These are phyloP conservation scores for Durotheca rogersii DNA, from an alignment of 495 filamentous ascomycete species.

Conservation along the genomic window DNA sequence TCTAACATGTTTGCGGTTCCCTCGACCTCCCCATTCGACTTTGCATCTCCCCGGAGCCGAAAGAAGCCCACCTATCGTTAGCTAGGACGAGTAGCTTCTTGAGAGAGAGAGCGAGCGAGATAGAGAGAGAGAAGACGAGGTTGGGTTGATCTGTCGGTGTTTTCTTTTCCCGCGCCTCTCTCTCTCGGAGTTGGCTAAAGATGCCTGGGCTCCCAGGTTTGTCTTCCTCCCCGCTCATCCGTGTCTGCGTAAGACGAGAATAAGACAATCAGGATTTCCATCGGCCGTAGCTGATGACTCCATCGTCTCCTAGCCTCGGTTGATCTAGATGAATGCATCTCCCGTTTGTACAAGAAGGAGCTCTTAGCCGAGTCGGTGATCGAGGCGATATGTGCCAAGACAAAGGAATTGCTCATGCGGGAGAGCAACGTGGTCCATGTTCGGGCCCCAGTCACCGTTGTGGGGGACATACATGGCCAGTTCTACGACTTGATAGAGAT, in stretches of 20 bases:
- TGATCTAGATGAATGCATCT: slow-evolving; percentile 97
- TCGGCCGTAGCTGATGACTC: slow-evolving; percentile 11
- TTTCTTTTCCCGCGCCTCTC: slow-evolving; percentile 2
- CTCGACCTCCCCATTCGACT: slow-evolving; percentile 31
- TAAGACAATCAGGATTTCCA: slow-evolving; percentile 7
- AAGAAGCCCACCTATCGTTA: slow-evolving; percentile 22
- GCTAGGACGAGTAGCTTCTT: slow-evolving; percentile 18
- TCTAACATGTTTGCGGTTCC: slow-evolving; percentile 41
- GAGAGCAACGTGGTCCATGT: slow-evolving; percentile 99
- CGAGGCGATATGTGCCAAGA: slow-evolving; percentile 98
- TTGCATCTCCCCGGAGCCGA: slow-evolving; percentile 37
- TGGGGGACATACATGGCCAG: slow-evolving; percentile 97
- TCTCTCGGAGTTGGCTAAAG: slow-evolving; percentile 37
- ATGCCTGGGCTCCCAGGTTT: slow-evolving; percentile 91
- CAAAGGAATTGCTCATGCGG: slow-evolving; percentile 97
- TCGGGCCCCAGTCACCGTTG: slow-evolving; percentile 92
- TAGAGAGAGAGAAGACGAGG: neutral
- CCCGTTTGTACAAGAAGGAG: slow-evolving; percentile 92
- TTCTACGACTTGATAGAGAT: slow-evolving; percentile 99
- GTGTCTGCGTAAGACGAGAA: no score
- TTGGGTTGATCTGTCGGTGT: slow-evolving; percentile 5
- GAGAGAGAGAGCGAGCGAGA: no score
- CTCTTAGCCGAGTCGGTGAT: slow-evolving; percentile 95
- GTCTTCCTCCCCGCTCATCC: slow-evolving; percentile 34
- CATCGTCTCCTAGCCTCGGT: slow-evolving; percentile 69